A percentile compares a stretch with the other conserved stretches of the same genome.
Conservation (phyloP, 495 filamentous ascomycete species). For the Penicillium alfredii region DNA sequence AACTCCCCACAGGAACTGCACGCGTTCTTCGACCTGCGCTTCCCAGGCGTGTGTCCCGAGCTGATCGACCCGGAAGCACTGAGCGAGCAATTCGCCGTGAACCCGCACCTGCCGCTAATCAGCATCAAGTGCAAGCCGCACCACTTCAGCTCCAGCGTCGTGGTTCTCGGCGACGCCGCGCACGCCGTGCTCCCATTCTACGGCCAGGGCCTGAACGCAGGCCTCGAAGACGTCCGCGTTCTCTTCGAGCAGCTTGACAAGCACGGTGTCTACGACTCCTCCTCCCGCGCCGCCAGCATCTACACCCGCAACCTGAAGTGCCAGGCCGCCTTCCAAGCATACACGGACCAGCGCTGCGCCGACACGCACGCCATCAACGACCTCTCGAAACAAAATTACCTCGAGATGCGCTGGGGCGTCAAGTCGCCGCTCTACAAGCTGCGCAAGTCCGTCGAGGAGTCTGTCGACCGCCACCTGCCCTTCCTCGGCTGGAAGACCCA, state of each 20-base stretch:
- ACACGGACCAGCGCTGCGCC: constrained; percentile 61
- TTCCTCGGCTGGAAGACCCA: constrained; percentile 80
- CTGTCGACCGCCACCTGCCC: constrained; percentile 68
- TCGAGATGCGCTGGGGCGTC: constrained; percentile 86
- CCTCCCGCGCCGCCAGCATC: constrained; percentile 17
- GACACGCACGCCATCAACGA: constrained; percentile 92
- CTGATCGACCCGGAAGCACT: constrained; percentile 68
- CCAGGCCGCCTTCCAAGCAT: constrained; percentile 61
- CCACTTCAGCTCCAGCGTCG: constrained; percentile 68
- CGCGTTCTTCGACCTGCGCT: constrained; percentile 68
- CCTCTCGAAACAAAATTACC: constrained; percentile 82
- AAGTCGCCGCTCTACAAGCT: constrained; percentile 66
- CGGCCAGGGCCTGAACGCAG: constrained; percentile 83
- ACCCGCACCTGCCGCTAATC: constrained; percentile 88
- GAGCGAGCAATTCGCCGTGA: constrained; percentile 60
- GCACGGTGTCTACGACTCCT: constrained; percentile 47
- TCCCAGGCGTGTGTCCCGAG: constrained; percentile 79
- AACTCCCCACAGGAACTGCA: constrained; percentile 50
- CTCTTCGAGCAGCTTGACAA: constrained; percentile 69
- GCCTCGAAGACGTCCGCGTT: constrained; percentile 77
- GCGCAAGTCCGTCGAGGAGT: constrained; percentile 82
- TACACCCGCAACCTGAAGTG: constrained; percentile 38
- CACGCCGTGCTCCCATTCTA: constrained; percentile 98
- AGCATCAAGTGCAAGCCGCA: constrained; percentile 87
- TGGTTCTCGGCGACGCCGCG: constrained; percentile 89